A percentile compares a stretch with the other conserved stretches of the same genome.
These are phyloP conservation scores for Agarophyton chilense DNA, from an alignment of 23 red algal species.

Conservation along the genomic window DNA sequence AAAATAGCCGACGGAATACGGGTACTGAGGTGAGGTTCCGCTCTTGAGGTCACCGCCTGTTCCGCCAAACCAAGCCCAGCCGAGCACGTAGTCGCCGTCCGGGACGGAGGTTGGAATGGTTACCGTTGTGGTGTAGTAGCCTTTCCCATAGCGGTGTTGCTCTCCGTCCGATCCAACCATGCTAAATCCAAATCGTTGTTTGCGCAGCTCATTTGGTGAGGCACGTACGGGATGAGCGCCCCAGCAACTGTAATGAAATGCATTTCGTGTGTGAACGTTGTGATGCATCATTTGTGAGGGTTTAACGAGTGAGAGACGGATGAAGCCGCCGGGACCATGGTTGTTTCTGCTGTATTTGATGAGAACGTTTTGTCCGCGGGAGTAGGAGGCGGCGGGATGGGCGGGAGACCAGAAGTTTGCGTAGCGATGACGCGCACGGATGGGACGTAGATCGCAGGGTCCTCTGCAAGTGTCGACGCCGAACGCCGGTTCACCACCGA, in stretches of 20 bases:
- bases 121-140: conserved; percentile 30
- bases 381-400: conserved; percentile 38
- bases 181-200: conserved; percentile 22
- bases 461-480: conserved; percentile 30
- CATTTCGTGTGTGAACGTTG: conserved; percentile 34
- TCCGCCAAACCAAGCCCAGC: conserved; percentile 62
- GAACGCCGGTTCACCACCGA: conserved; percentile 33
- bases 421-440: not conserved
- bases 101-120: conserved; percentile 60
- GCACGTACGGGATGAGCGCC: conserved; percentile 43
- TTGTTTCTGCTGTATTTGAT: conserved; percentile 73
- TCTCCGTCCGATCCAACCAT: conserved; percentile 39
- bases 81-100: conserved; percentile 66
- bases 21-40: not conserved
- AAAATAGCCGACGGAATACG: conserved; percentile 24
- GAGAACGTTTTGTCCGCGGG: conserved; percentile 25
- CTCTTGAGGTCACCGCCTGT: conserved; percentile 20
- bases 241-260: conserved; percentile 82
- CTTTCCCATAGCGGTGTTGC: conserved; percentile 15
- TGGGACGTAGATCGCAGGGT: conserved; percentile 43
- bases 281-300: conserved; percentile 2
- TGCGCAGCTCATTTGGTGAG: not conserved
- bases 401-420: conserved; percentile 29
- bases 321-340: conserved; percentile 66
- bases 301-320: conserved; percentile 56